phyloP scores from a whole-genome alignment of 208 protist genomes.

The Trypanosoma brucei region DNA sequence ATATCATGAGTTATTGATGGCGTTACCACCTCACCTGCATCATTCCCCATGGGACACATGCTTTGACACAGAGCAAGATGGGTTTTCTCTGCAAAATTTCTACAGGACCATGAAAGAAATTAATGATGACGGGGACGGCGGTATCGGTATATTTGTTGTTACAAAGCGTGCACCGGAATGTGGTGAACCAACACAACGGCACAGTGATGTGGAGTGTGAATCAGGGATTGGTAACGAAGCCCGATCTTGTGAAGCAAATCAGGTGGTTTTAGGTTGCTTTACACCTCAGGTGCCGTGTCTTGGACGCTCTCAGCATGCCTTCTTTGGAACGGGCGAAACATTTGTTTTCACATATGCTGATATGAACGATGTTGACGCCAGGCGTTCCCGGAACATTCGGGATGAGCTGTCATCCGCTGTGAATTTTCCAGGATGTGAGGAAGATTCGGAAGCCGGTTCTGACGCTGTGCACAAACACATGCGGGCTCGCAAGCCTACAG shows the following conservation, averaged over 20 bases:
- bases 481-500: too few relatives aligned
- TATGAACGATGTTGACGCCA: background rate
- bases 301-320: constrained; percentile 30
- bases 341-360: constrained; percentile 42
- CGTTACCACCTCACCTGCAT: constrained; percentile 41
- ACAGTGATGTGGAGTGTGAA: background rate
- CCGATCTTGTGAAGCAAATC: too few relatives aligned
- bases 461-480: too few relatives aligned
- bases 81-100: constrained; percentile 45
- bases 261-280: constrained; percentile 52
- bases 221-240: background rate
- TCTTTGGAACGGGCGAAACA: constrained; percentile 46
- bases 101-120: constrained; percentile 49
- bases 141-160: constrained; percentile 44
- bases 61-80: constrained; percentile 53
- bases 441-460: background rate
- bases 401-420: background rate
- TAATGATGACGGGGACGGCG: constrained; percentile 23
- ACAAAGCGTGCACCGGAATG: background rate
- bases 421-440: background rate
- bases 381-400: too few relatives aligned
- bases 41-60: constrained; percentile 46
- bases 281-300: constrained; percentile 48
- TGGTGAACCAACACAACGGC: background rate
- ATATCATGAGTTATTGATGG: constrained; percentile 40